Percentiles rank a stretch among this genome's conserved stretches.
These are phyloP conservation scores for Mucor irregularis DNA, from an alignment of 371 early-diverging fungal genomes.

Conservation along the genomic window DNA sequence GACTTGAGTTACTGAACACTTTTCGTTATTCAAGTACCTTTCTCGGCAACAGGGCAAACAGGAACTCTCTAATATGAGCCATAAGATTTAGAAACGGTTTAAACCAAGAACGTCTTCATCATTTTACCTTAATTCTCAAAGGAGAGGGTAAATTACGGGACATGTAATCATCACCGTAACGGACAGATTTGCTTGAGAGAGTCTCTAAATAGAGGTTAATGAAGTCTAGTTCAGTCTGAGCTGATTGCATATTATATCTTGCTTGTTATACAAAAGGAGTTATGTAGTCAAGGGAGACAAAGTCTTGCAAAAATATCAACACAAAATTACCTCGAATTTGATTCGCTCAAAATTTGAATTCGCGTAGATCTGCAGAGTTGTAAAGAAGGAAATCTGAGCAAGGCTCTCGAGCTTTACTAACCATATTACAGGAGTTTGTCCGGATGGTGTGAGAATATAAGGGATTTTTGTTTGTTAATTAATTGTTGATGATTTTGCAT, in stretches of 20 bases:
- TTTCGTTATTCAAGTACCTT: slow-evolving; percentile 12
- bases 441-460: too few relatives aligned
- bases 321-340: too few relatives aligned
- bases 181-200: slow-evolving; percentile 46
- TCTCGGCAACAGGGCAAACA: not conserved
- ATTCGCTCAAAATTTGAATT: too few relatives aligned
- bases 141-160: slow-evolving; percentile 32
- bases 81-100: not conserved
- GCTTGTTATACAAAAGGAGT: not conserved
- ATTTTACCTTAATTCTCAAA: slow-evolving; percentile 40
- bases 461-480: too few relatives aligned
- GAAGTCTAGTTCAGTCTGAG: slow-evolving; percentile 35
- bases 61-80: slow-evolving; percentile 14
- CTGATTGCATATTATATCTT: slow-evolving; percentile 18
- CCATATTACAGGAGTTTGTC: too few relatives aligned
- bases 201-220: slow-evolving; percentile 36
- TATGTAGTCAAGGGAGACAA: too few relatives aligned
- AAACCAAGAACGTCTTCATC: not conserved
- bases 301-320: too few relatives aligned
- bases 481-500: too few relatives aligned
- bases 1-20: not conserved
- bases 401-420: too few relatives aligned
- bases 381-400: too few relatives aligned
- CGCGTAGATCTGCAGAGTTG: too few relatives aligned
- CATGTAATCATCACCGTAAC: slow-evolving; percentile 44